phyloP scores from a whole-genome alignment of 768 basidiomycete genomes.

The Glaciozyma martinii region DNA sequence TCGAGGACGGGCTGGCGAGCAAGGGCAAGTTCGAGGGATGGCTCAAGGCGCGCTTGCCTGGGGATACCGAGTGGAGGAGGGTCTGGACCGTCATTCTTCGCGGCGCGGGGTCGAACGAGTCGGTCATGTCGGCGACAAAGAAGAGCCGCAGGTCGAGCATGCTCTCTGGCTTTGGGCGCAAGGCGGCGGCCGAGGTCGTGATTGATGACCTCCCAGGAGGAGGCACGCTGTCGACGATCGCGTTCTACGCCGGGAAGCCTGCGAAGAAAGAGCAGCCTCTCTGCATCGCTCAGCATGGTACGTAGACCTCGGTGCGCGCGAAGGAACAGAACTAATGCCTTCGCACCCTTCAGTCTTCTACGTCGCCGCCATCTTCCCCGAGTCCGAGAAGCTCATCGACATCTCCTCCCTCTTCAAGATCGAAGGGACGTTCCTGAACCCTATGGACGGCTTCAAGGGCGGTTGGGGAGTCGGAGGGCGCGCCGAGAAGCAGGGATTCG shows the following conservation, averaged over 20 bases:
- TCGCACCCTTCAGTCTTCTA: slow-evolving; percentile 8
- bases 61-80: slow-evolving; percentile 93
- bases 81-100: slow-evolving; percentile 67
- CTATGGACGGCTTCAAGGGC: slow-evolving; percentile 9
- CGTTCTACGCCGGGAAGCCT: slow-evolving; percentile 45
- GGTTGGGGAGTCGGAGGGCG: slow-evolving; percentile 52
- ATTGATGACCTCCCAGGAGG: slow-evolving; percentile 27
- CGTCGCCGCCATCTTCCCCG: slow-evolving; percentile 71
- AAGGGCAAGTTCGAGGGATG: slow-evolving; percentile 75
- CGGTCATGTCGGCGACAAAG: slow-evolving; percentile 8
- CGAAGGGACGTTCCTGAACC: slow-evolving; percentile 57
- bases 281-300: slow-evolving; percentile 28
- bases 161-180: slow-evolving; percentile 19
- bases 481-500: slow-evolving; percentile 59
- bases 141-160: slow-evolving; percentile 12
- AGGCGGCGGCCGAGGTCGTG: slow-evolving; percentile 2
- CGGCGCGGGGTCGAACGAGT: not conserved
- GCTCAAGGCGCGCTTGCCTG: slow-evolving; percentile 82
- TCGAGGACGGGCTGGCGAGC: slow-evolving; percentile 49
- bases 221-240: slow-evolving; percentile 43
- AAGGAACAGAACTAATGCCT: not conserved
- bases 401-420: slow-evolving; percentile 84
- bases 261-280: slow-evolving; percentile 17
- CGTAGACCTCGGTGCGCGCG: not conserved
- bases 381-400: slow-evolving; percentile 82